phyloP scores from a whole-genome alignment of 495 filamentous ascomycete species.

The Tricharina praecox region DNA sequence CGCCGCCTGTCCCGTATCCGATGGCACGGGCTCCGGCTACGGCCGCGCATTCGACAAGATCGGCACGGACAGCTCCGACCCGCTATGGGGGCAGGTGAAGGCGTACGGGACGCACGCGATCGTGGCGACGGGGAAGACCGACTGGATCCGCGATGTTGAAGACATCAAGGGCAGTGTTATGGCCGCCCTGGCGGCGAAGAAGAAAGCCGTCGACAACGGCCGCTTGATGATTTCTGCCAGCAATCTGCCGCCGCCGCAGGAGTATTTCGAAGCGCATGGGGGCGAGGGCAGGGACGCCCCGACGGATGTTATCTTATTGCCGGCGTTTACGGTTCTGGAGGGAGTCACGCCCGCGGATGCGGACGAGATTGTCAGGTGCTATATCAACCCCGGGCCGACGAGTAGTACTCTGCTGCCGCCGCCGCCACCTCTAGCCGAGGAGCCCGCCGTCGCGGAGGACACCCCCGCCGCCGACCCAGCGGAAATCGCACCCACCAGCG shows the following conservation, averaged over 20 bases:
- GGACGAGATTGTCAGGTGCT: conserved; percentile 50
- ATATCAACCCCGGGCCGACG: conserved; percentile 56
- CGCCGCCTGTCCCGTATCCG: conserved; percentile 58
- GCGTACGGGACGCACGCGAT: conserved; percentile 80
- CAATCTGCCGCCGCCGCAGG: conserved; percentile 65
- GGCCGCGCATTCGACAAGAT: conserved; percentile 51
- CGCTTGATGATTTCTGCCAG: conserved; percentile 82
- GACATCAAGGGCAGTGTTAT: conserved; percentile 90
- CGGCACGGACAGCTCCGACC: conserved; percentile 56
- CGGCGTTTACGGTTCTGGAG: conserved; percentile 70
- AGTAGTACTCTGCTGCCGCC: conserved; percentile 22
- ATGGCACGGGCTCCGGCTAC: too few species aligned
- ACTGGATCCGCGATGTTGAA: conserved; percentile 81
- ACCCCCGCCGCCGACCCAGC: not conserved
- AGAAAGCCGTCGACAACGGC: conserved; percentile 18
- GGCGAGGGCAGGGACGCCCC: conserved; percentile 46
- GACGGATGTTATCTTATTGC: conserved; percentile 72
- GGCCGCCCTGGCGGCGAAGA: conserved; percentile 54
- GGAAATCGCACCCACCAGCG: not conserved
- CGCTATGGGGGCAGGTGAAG: conserved; percentile 74
- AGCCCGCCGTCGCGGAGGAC: not conserved
- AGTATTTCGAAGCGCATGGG: conserved; percentile 36
- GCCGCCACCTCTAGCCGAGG: not conserved
- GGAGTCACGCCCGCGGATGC: conserved; percentile 65
- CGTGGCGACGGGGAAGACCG: conserved; percentile 84